phyloP scores from a whole-genome alignment of 2,329 filamentous ascomycete genomes.

The Elsinoe necatrix region DNA sequence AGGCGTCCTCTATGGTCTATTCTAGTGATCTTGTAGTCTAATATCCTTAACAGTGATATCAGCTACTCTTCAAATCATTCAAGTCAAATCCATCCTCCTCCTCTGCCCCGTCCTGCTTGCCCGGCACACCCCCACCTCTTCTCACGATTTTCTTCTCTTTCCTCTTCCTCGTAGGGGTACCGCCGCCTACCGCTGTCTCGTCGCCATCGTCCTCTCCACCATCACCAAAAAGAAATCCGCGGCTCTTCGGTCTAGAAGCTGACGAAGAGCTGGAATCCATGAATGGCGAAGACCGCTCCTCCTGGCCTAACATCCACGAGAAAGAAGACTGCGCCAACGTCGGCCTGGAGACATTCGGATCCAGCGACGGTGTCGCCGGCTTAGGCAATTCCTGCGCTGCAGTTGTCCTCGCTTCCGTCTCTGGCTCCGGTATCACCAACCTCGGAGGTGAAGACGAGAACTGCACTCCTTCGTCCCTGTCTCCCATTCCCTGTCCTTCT shows the following conservation, averaged over 20 bases:
- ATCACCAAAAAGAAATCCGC: constrained; percentile 22
- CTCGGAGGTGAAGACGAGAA: background rate
- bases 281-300: constrained; percentile 15
- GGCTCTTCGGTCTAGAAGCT: constrained; percentile 18
- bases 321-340: constrained; percentile 66
- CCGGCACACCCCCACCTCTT: background rate
- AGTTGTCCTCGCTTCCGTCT: constrained; percentile 39
- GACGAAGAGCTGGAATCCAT: constrained; percentile 16
- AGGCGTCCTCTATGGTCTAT: background rate
- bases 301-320: constrained; percentile 61
- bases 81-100: constrained; percentile 18
- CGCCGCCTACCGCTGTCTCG: background rate
- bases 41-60: background rate
- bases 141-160: constrained; percentile 10
- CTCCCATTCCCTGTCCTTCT: background rate
- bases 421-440: background rate
- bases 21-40: background rate
- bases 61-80: constrained; percentile 16
- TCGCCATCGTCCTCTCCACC: constrained; percentile 12
- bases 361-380: constrained; percentile 1
- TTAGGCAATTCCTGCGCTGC: constrained; percentile 33
- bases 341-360: constrained; percentile 32
- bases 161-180: constrained; percentile 1
- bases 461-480: background rate
- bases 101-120: constrained; percentile 4